A percentile compares a stretch with the other conserved stretches of the same genome.
Conservation (phyloP, 176 grass and related monocot species). For the Musa beccarii region DNA sequence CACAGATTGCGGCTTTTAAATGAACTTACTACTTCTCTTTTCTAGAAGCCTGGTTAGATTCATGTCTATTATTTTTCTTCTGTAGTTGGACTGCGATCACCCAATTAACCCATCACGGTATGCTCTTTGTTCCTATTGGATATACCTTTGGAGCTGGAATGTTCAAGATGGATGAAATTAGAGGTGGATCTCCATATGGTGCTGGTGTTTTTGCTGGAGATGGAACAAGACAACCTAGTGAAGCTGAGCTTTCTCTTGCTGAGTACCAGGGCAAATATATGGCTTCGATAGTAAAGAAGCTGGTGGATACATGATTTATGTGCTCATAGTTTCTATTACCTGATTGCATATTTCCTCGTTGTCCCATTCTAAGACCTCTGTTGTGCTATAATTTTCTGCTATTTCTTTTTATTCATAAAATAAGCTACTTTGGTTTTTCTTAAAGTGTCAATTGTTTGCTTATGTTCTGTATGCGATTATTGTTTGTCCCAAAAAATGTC, state of each 20-base stretch:
- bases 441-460: not conserved
- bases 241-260: not conserved
- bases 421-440: not conserved
- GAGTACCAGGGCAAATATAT: not conserved
- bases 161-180: conserved; percentile 1
- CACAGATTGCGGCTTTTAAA: not conserved
- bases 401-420: not conserved
- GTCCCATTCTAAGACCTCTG: not conserved
- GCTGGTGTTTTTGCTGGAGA: not conserved
- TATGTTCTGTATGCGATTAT: not conserved
- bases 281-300: not conserved
- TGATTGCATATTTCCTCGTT: not conserved
- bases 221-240: not conserved
- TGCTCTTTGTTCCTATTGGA: not conserved
- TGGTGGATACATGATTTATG: not conserved
- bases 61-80: not conserved
- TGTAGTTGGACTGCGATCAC: not conserved
- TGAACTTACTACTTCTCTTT: not conserved
- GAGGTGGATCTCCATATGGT: conserved; percentile 2
- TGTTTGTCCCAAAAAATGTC: not conserved
- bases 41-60: not conserved
- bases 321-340: not conserved
- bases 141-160: conserved; percentile 3
- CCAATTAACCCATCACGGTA: not conserved
- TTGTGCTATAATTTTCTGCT: too few species aligned